A percentile compares a stretch with the other conserved stretches of the same genome.
Evolutionary conservation across 2,329 filamentous ascomycete species (phyloP).

Genomic region (Plectosphaerella plurivora): DNA sequence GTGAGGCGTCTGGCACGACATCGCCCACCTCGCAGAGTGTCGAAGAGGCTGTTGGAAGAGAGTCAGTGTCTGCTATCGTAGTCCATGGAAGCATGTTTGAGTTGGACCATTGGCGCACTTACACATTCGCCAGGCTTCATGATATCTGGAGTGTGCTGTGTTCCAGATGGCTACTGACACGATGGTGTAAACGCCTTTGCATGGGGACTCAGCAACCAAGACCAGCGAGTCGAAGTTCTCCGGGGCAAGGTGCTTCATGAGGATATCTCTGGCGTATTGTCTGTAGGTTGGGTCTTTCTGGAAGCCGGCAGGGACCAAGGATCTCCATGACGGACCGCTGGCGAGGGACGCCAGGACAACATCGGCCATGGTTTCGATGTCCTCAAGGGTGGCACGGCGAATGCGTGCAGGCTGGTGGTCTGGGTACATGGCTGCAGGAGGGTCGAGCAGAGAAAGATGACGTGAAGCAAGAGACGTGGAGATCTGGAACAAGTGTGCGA

Average conservation of each 20-base stretch:
- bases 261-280: conserved; percentile 5
- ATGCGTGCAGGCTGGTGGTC: conserved; percentile 8
- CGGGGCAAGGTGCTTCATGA: conserved; percentile 6
- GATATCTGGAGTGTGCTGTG: background rate
- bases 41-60: background rate
- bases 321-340: conserved; percentile 10
- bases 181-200: background rate
- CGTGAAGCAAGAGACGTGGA: too few relatives aligned
- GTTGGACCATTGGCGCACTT: background rate
- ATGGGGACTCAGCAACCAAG: conserved; percentile 7
- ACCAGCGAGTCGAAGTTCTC: conserved; percentile 2
- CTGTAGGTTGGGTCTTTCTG: conserved; percentile 5
- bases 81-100: background rate
- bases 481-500: too few relatives aligned
- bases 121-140: background rate
- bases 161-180: conserved; percentile 12
- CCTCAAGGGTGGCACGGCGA: conserved; percentile 9
- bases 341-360: conserved; percentile 9
- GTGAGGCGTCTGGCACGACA: background rate
- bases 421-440: too few relatives aligned
- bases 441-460: too few relatives aligned
- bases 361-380: conserved; percentile 11
- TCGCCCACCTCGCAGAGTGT: background rate
- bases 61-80: background rate
- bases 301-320: conserved; percentile 5